These are phyloP conservation scores for Yamadazyma kitorensis DNA, from an alignment of 805 yeast species.

Conservation along the genomic window DNA sequence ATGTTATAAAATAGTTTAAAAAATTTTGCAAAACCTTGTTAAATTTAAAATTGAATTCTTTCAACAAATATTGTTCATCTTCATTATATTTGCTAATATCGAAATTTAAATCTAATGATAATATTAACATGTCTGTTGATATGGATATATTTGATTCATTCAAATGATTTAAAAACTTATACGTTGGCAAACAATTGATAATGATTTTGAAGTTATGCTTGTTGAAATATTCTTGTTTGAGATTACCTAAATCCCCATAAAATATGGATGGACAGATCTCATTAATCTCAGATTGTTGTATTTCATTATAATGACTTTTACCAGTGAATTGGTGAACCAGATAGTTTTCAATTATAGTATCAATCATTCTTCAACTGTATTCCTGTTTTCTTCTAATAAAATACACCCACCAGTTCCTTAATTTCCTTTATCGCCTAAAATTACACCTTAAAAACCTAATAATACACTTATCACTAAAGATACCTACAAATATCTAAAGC, in stretches of 20 bases:
- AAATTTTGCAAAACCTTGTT: constrained; percentile 38
- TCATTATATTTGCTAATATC: constrained; percentile 14
- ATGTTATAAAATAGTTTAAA: constrained; percentile 31
- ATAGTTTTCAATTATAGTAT: constrained; percentile 11
- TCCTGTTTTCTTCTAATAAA: not conserved
- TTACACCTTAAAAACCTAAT: too few relatives aligned
- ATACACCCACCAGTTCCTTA: too few relatives aligned
- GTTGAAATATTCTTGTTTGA: constrained; percentile 17
- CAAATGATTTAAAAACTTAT: constrained; percentile 25
- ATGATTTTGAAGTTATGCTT: constrained; percentile 32
- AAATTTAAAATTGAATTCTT: constrained; percentile 26
- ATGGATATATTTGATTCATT: constrained; percentile 18
- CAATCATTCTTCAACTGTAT: constrained; percentile 10
- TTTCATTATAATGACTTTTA: constrained; percentile 2
- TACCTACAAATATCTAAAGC: too few relatives aligned
- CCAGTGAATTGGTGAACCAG: constrained; percentile 5
- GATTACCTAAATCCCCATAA: constrained; percentile 8
- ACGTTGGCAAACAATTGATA: constrained; percentile 37
- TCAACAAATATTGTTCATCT: constrained; percentile 18
- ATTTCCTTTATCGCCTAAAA: too few relatives aligned
- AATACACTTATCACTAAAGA: too few relatives aligned
- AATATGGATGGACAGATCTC: constrained; percentile 27
- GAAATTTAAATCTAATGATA: constrained; percentile 37
- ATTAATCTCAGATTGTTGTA: constrained; percentile 1
- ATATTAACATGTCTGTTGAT: constrained; percentile 35